These are phyloP conservation scores for Kodamaea fungicola DNA, from an alignment of 1,139 yeast genomes.

Conservation along the genomic window DNA sequence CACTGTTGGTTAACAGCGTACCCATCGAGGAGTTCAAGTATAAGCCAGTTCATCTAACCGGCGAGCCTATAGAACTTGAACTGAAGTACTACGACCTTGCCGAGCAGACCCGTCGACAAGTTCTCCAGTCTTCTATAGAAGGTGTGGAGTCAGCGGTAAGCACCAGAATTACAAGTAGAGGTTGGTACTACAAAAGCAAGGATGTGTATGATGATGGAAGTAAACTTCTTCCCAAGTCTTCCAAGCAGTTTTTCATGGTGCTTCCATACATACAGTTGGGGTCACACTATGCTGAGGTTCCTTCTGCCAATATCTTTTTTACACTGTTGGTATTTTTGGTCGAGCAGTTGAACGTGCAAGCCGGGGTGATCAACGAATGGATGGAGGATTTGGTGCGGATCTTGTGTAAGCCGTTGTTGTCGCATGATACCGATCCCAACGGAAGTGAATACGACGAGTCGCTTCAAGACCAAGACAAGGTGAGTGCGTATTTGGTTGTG, in stretches of 20 bases:
- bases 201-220: conserved; percentile 29
- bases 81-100: conserved; percentile 57
- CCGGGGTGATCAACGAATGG: conserved; percentile 54
- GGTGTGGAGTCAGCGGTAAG: conserved; percentile 27
- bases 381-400: conserved; percentile 42
- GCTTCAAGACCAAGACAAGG: conserved; percentile 68
- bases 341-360: conserved; percentile 53
- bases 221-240: conserved; percentile 29
- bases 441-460: conserved; percentile 80
- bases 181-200: conserved; percentile 12
- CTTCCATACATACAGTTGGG: conserved; percentile 27
- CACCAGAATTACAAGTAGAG: conserved; percentile 25
- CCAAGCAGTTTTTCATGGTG: conserved; percentile 30
- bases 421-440: conserved; percentile 49
- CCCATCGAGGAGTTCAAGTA: conserved; percentile 11
- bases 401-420: conserved; percentile 44
- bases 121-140: conserved; percentile 45
- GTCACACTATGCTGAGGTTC: conserved; percentile 10
- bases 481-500: conserved; percentile 61
- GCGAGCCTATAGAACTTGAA: conserved; percentile 21
- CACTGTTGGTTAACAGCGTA: conserved; percentile 21
- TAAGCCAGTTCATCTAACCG: conserved; percentile 5
- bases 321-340: conserved; percentile 22
- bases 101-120: conserved; percentile 53
- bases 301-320: conserved; percentile 11